Evolutionary conservation across 225 moss, liverwort and hornwort genomes (phyloP).

Genomic region (Neckera pumila): DNA sequence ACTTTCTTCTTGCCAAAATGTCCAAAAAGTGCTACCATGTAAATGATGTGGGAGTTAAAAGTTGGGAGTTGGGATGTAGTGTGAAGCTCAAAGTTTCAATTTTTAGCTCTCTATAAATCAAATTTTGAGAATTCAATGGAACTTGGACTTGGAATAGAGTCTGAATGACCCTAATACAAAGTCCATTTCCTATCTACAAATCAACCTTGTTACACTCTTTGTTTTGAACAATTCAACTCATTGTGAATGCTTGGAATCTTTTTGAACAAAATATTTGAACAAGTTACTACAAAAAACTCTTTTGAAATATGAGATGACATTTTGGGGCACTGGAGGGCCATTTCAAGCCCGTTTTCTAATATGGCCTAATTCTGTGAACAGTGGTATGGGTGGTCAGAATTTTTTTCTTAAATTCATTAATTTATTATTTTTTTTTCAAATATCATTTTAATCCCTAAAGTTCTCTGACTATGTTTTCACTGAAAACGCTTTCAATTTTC

Average conservation of each 20-base stretch:
- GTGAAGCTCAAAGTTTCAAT: fast-evolving
- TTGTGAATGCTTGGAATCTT: not conserved
- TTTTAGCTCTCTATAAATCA: fast-evolving
- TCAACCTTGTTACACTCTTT: not conserved
- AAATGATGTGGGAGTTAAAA: not conserved
- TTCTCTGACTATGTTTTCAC: no score
- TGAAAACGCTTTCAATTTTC: no score
- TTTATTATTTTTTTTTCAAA: no score
- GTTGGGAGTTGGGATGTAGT: not conserved
- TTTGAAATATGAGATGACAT: no score
- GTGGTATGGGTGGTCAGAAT: no score
- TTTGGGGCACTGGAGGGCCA: no score
- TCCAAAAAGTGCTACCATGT: fast-evolving
- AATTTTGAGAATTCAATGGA: not conserved
- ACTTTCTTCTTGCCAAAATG: not conserved
- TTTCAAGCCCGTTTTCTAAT: no score
- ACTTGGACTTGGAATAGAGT: not conserved
- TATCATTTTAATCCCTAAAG: no score
- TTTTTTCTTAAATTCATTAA: no score
- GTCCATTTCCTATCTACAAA: not conserved
- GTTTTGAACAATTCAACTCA: fast-evolving
- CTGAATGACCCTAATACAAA: not conserved
- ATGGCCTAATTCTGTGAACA: no score
- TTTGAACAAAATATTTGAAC: fast-evolving
- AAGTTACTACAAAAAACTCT: fast-evolving